Evolutionary conservation across 1,284 basidiomycete genomes (phyloP).

Genomic region (Cryptococcus sp.): DNA sequence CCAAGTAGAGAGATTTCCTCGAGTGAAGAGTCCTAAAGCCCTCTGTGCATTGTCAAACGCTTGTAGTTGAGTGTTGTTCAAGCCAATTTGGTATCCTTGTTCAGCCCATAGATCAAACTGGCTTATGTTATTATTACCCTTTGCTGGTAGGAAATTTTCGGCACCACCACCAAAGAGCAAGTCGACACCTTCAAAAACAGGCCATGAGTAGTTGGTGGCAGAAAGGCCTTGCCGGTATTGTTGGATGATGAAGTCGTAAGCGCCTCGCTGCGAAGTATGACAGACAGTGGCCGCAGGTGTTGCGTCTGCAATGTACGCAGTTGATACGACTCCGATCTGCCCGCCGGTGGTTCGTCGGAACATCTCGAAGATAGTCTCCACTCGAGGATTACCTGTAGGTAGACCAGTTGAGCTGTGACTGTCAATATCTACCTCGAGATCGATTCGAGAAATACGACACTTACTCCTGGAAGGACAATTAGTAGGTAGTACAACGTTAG

Average conservation of each 20-base stretch:
- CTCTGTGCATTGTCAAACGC: conserved; percentile 40
- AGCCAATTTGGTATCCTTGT: conserved; percentile 45
- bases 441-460: neutral
- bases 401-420: conserved; percentile 25
- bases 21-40: conserved; percentile 47
- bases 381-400: conserved; percentile 42
- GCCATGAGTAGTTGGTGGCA: conserved; percentile 43
- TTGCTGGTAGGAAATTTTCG: conserved; percentile 41
- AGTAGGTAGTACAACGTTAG: neutral
- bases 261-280: conserved; percentile 41
- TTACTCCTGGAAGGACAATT: conserved; percentile 8
- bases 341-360: conserved; percentile 39
- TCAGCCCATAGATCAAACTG: conserved; percentile 43
- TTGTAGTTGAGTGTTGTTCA: conserved; percentile 43
- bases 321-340: conserved; percentile 47
- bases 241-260: conserved; percentile 43
- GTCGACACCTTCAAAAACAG: conserved; percentile 42
- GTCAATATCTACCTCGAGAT: no score
- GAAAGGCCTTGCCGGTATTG: conserved; percentile 45
- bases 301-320: conserved; percentile 49
- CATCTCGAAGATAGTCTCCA: conserved; percentile 45
- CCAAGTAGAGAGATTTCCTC: conserved; percentile 47
- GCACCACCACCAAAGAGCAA: conserved; percentile 46
- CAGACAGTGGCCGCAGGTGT: conserved; percentile 45
- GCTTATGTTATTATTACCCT: conserved; percentile 41